These are phyloP conservation scores for Mycena chlorophos DNA, from an alignment of 768 basidiomycete species.

Conservation along the genomic window DNA sequence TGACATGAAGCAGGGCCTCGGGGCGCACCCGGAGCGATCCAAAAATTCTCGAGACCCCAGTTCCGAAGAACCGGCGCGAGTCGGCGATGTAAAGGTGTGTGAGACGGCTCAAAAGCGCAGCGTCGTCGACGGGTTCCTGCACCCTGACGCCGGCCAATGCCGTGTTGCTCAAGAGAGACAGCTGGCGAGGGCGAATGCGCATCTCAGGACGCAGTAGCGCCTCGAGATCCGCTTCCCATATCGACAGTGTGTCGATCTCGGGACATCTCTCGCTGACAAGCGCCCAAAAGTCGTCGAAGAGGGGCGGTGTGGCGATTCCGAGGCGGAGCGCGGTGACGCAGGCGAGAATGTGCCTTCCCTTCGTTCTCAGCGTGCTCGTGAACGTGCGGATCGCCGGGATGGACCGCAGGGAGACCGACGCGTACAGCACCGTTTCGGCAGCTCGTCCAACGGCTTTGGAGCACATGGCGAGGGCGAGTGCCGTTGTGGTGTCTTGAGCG, in stretches of 20 bases:
- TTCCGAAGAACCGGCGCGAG: no score
- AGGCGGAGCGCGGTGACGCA: not conserved
- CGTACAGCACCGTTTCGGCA: conserved; percentile 4
- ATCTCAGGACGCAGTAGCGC: not conserved
- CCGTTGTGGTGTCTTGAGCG: not conserved
- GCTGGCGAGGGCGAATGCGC: not conserved
- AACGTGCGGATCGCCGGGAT: not conserved
- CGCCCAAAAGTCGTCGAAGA: conserved; percentile 7
- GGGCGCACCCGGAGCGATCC: no score
- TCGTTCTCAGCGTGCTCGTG: not conserved
- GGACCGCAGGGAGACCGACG: not conserved
- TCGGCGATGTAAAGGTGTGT: no score
- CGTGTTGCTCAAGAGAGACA: not conserved
- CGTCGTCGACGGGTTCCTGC: no score
- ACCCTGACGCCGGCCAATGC: no score
- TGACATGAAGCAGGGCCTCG: no score
- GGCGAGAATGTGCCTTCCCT: conserved; percentile 1
- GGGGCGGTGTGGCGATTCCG: not conserved
- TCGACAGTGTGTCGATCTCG: not conserved
- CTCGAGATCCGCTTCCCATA: conserved; percentile 1
- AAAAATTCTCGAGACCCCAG: no score
- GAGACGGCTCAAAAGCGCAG: no score
- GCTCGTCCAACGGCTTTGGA: conserved; percentile 4
- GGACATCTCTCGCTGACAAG: conserved; percentile 2
- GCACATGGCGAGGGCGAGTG: not conserved